Conservation (phyloP, 2,329 filamentous ascomycete genomes). For the Aspergillus sp. region DNA sequence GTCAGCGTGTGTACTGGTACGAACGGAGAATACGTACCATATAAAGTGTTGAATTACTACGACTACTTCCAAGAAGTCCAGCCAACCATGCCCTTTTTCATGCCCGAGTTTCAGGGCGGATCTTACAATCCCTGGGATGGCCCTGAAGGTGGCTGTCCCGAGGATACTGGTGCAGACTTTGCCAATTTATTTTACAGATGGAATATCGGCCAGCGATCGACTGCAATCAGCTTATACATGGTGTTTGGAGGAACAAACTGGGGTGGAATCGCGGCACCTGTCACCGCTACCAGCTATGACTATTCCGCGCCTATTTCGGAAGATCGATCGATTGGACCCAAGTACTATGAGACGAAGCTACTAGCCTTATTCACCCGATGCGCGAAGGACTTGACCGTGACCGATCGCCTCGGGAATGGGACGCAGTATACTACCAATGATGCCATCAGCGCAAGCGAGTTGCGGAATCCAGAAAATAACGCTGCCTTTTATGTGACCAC, state of each 20-base stretch:
- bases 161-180: slow-evolving; percentile 58
- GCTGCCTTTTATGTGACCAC: slow-evolving; percentile 60
- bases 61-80: slow-evolving; percentile 46
- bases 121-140: slow-evolving; percentile 64
- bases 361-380: slow-evolving; percentile 60
- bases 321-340: slow-evolving; percentile 56
- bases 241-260: slow-evolving; percentile 65
- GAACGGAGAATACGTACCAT: slow-evolving; percentile 60
- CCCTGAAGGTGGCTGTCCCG: slow-evolving; percentile 55
- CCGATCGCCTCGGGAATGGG: slow-evolving; percentile 50
- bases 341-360: slow-evolving; percentile 65
- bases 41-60: slow-evolving; percentile 51
- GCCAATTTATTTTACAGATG: slow-evolving; percentile 65
- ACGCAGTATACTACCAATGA: slow-evolving; percentile 54
- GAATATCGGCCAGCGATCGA: slow-evolving; percentile 60
- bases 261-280: slow-evolving; percentile 59
- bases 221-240: slow-evolving; percentile 64
- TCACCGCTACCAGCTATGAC: slow-evolving; percentile 62
- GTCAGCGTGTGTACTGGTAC: slow-evolving; percentile 60
- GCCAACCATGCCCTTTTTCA: slow-evolving; percentile 50
- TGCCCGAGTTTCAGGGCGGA: slow-evolving; percentile 62
- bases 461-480: slow-evolving; percentile 59
- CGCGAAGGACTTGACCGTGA: slow-evolving; percentile 57
- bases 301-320: slow-evolving; percentile 64
- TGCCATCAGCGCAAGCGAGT: slow-evolving; percentile 54